Base-by-base conservation (phyloP, 1,284 basidiomycete species). In the Trichosporon sp. region DNA sequence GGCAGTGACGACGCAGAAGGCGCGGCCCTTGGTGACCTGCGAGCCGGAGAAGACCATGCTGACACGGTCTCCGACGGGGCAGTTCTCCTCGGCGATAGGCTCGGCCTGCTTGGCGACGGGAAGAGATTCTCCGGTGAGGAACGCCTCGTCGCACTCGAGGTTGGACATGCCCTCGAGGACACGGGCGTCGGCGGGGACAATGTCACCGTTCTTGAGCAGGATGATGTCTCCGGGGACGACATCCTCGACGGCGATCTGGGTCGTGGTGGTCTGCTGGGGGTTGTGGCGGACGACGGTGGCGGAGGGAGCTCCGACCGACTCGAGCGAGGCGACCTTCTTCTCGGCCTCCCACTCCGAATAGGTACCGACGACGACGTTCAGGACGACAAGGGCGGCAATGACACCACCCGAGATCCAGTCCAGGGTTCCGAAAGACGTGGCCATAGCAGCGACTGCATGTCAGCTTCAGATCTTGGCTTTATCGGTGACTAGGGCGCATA, bases 81-180 rank as follows among this genome's bases (percentile, higher is more conserved):
- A 83, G 75, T 83, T 81, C 37, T 77, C 78, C 61, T 85, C 81
- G 12, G 82, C 80, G 54, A 84, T 78, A 75, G 85, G 71, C 32
- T 87, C 85, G 8, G 80, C 78, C 63, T 84, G 86, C 81, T 91
- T 91, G 54, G 85, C 82, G 14, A 91, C 89, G 73, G 90, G 90
- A 12, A 91, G 88, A 86, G 87, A 88, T 78, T 90, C 89, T 64
- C 90, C 90, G 3, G 90, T 91, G n/a, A 91, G 84, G 40, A 91
- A 85, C 3, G 89, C 88, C 78, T 91, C 90, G 74, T 90, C 90
- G 19, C 87, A 81, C 77, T 89, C 88, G 35, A 90, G 81, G 76
- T 88, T 88, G 64, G 81, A 80, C 19, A 80, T 74, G 5, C 84
- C 84, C 4, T 84, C 83, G 35, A 87, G 77, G 8, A 86, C 76